Base-by-base conservation (phyloP, 2,329 filamentous ascomycete genomes). In the Davidsoniella australis region DNA sequence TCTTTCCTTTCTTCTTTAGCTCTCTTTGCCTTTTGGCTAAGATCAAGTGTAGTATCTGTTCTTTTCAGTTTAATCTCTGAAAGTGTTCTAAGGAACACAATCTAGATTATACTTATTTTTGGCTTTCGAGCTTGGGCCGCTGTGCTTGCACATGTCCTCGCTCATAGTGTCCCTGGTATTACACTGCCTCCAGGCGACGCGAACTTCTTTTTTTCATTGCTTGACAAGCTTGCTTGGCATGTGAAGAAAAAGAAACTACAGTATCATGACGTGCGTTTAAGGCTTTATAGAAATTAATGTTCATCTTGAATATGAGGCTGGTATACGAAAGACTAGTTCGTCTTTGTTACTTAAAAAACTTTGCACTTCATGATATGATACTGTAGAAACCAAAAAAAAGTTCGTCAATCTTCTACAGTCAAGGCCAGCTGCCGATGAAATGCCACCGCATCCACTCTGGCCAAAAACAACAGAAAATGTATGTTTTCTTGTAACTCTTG, bases 51-150 rank as follows among this genome's bases (percentile, higher is more conserved):
- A 86, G 82, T 86, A 86, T 85, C 82, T 86, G 82, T 88, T 88
- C 83, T 88, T 87, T 84, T 85, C 80, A 88, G 83, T 86, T 88
- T 88, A 87, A 87, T 86, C 80, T 82, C 83, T 88, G 82, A 82
- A 85, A 86, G 75, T 73, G 71, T 71, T 72, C 78, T 75, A 83
- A 69, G 73, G 78, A 71, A 70, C 70, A 71, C 72, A 76, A 75
- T 73, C 71, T 70, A 78, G 80, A 85, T 88, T 88, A 85, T 77
- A 77, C 81, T 72, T 74, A 85, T 89, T 83, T 81, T 53, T 53
- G 52, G 38, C 48, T 42, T 39, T 62, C 24, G 51, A 26, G 29
- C 38, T 24, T 40, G 38, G 48, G 37, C 51, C 51, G 43, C 51
- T 53, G 45, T 50, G 51, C 51, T 53, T 53, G 51, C 51, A 50